Evolutionary conservation across 805 yeast genomes (phyloP), one percentile per base, ranked within the genome.

Genomic region (Candida schatavii): DNA sequence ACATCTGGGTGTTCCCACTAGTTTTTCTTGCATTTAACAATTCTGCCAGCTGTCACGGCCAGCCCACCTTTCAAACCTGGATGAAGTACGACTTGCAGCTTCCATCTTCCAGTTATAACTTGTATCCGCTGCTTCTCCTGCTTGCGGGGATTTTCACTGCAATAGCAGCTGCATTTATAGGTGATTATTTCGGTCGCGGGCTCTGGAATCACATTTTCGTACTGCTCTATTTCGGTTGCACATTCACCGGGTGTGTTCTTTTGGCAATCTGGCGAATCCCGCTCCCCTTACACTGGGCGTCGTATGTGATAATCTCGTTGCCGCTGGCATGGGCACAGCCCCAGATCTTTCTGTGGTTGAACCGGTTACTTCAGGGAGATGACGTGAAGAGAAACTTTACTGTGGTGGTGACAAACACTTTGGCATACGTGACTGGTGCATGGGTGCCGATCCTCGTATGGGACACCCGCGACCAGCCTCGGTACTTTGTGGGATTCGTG

Each of bases 21-120:
- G 22, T 70, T 35, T 69, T 68, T 46, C 55, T 67, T 42, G 60
- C 65, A 6, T 66, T 60, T 52, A 66, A 68, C 49, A 69, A 67
- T 46, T 17, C 67, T 2, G 50, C 64, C 40, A 62, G 68, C n/a
- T 51, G 54, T 2, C 44, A 35, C 22, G 36, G 61, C 4, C 74
- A 68, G 40, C 77, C 77, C 14, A 65, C 78, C 0, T 63, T 75
- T 45, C 58, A 62, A 17, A 55, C 68, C 4, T 77, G 80, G 80
- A 74, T 70, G 59, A 66, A 67, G 44, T 46, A 45, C 25, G 67
- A 60, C 29, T 54, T 64, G 29, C 51, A 57, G 6, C 56, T 70
- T 33, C 46, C 61, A 1, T 51, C 70, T 0, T 49, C 49, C 11
- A 46, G 62, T 39, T 72, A 71, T 47, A 72, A 74, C 45, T 60